Evolutionary conservation across 1,284 basidiomycete species (phyloP), one percentile per base, ranked within the genome.

Genomic region (Xanthoconium separans): DNA sequence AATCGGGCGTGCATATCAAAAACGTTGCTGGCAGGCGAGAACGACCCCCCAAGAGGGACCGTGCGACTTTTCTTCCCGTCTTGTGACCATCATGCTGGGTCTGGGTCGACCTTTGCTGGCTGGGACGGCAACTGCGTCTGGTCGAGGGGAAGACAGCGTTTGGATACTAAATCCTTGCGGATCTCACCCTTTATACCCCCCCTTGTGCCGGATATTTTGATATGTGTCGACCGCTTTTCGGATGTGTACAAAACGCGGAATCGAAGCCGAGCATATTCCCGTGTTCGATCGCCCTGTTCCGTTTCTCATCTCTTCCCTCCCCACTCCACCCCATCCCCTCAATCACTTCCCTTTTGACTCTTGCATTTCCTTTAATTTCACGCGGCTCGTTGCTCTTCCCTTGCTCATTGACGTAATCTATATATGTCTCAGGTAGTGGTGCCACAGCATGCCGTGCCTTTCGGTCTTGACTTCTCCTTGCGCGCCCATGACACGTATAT

Each of bases 1-100:
- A 66, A 66, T 63, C 66, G 57, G 66, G 59, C 51, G 65, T 65
- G 56, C 54, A 68, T 66, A 66, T 66, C 65, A 66, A 66, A 66
- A 69, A 65, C 66, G 65, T 48, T 64, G 65, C 46, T 51, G 51
- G 54, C 46, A 47, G 40, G 18, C 34, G 36, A 31, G 27, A 55
- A 47, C 58, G 47, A 45, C 49, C 53, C 47, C 44, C 56, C 54
- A 55, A 49, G 50, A 41, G 6, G 34, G 45, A 48, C 61, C 66
- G 65, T 66, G 65, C 8, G 67, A 69, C 33, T 61, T 62, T 69
- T 53, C 34, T 61, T 47, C 65, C 63, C 37, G 41, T 53, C 51
- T 40, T 6, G 60, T 62, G 36, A 16, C 3, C 54, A 47, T 46
- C 49, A 8, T n/a, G n/a, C n/a, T n/a, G n/a, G n/a, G n/a, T n/a